Evolutionary conservation across 169 alveolate species (phyloP).

Genomic region (Babesia gibsoni): DNA sequence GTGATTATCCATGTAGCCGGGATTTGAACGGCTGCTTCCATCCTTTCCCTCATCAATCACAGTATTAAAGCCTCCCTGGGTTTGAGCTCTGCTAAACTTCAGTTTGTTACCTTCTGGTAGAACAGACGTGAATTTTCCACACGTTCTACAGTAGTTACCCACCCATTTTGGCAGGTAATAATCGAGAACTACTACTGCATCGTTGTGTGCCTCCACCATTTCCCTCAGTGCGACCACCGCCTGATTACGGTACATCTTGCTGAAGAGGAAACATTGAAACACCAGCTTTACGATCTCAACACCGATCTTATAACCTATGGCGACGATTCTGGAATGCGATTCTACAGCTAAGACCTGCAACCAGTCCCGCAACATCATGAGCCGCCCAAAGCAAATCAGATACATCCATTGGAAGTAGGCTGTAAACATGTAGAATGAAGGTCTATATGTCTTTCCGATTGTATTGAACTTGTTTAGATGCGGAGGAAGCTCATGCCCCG

Average conservation of each 20-base stretch:
- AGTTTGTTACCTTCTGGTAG: too few relatives aligned
- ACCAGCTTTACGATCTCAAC: not conserved
- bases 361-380: not conserved
- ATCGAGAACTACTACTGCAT: slow-evolving; percentile 53
- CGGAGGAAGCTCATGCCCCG: slow-evolving; percentile 50
- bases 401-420: slow-evolving; percentile 52
- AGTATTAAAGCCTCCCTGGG: too few relatives aligned
- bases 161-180: slow-evolving; percentile 58
- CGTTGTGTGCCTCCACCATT: slow-evolving; percentile 58
- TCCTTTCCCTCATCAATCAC: too few relatives aligned
- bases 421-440: slow-evolving; percentile 48
- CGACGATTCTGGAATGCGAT: not conserved
- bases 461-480: slow-evolving; percentile 28
- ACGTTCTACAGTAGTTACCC: slow-evolving; percentile 22
- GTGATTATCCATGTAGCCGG: not conserved
- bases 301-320: not conserved
- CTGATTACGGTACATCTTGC: slow-evolving; percentile 28
- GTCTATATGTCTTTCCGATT: slow-evolving; percentile 50
- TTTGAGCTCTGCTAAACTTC: too few relatives aligned
- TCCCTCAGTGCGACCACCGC: slow-evolving; percentile 49
- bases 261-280: slow-evolving; percentile 26
- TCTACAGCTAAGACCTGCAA: not conserved
- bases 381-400: slow-evolving; percentile 15
- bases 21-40: too few relatives aligned
- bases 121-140: slow-evolving; percentile 26